Evolutionary conservation across 148 eudicot species (phyloP), one percentile per base, ranked within the genome.

Genomic region (Fagopyrum homotropicum): DNA sequence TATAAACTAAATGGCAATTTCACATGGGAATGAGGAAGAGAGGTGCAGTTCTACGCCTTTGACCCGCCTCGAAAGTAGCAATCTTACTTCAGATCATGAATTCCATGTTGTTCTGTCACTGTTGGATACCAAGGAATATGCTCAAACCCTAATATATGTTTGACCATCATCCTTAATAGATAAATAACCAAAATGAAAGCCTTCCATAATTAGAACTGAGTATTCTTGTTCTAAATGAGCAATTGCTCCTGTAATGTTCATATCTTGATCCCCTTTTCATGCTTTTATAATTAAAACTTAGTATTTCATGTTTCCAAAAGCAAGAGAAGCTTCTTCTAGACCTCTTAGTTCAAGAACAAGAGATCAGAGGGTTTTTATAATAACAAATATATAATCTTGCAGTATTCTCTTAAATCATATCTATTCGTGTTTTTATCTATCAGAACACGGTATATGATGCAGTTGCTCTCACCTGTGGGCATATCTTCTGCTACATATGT

Each of bases 371-470:
- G n/a, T 22, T 22, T 22, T 22, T 22, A n/a, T 51, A 12, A 11
- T 51, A 3, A 15, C 16, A 2, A n/a, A 51, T 0, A 4, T 51
- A 51, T 7, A 5, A 51, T 51, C 16, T 51, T 51, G n/a, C 56
- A 52, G 9, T 61, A 7, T 61, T 15, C 11, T 61, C 19, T 15
- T 40, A 14, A 66, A 15, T 66, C 71, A 4, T 43, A 66, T 66
- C 47, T 5, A 5, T 66, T 43, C 19, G 43, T 35, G 40, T 35
- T 35, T 66, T 66, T 43, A 17, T 46, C 9, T 40, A 14, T 35
- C 96, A 92, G 98, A 95, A 90, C 72, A 89, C 90, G 0, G 90
- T 92, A 55, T 94, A 92, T 80, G 97, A 94, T 61, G 89, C 97
- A 1, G 92, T 94, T 35, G 87, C 96, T 80, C 90, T 91, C 45